A percentile compares a stretch with the other conserved stretches of the same genome.
Evolutionary conservation across 176 grass and related monocot genomes (phyloP).

Genomic region (Carex kokanica): DNA sequence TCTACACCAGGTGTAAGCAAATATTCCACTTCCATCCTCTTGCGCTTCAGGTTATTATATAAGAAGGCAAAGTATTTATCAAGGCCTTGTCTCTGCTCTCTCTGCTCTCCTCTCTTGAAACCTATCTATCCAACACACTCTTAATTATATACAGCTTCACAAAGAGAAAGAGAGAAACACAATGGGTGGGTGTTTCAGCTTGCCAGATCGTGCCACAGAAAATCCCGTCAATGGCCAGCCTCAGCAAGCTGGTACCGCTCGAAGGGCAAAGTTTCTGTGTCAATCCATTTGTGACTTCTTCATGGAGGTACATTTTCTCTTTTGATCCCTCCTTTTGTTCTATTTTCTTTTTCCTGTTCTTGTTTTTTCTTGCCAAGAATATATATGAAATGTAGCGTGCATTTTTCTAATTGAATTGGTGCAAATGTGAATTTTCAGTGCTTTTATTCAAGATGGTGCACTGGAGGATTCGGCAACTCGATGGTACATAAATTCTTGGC

Average conservation of each 20-base stretch:
- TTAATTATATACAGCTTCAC: background rate
- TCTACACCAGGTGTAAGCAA: background rate
- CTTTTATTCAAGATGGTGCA: background rate
- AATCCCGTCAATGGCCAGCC: background rate
- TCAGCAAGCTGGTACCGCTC: background rate
- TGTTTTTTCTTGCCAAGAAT: background rate
- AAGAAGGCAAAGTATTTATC: background rate
- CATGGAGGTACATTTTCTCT: background rate
- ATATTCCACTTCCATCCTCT: background rate
- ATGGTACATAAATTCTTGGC: background rate
- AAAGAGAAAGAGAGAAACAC: background rate
- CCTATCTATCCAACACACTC: background rate
- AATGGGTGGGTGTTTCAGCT: slow-evolving; percentile 13
- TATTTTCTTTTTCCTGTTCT: background rate
- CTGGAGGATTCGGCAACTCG: background rate
- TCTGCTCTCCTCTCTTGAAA: background rate
- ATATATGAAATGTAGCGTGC: background rate
- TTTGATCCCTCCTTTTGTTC: background rate
- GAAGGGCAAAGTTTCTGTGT: background rate
- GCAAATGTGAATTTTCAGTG: background rate
- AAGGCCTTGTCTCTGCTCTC: background rate
- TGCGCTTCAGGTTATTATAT: background rate
- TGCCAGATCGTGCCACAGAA: background rate
- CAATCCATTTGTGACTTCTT: background rate
- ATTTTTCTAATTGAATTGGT: background rate